Evolutionary conservation across 257 asterid genomes (phyloP).

Genomic region (Rauvolfia tetraphylla): DNA sequence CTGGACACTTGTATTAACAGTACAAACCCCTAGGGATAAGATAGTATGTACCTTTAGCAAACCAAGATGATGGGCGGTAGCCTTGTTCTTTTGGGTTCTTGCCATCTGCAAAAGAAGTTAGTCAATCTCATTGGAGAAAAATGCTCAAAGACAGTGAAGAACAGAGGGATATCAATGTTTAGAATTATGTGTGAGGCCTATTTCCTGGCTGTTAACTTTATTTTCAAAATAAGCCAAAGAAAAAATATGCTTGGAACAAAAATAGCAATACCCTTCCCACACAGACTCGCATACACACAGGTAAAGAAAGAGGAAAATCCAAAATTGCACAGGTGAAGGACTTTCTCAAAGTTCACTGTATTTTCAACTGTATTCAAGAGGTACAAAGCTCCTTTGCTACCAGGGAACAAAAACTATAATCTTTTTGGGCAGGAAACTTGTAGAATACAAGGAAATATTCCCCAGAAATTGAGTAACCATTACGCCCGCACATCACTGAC

Average conservation of each 20-base stretch:
- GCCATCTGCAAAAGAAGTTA: slow-evolving; percentile 68
- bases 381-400: neutral
- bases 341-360: neutral
- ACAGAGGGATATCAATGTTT: neutral
- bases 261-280: neutral
- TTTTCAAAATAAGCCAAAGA: neutral
- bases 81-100: slow-evolving; percentile 94
- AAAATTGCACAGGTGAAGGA: neutral
- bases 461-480: neutral
- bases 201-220: neutral
- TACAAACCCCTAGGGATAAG: neutral
- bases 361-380: neutral
- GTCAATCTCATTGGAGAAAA: slow-evolving; percentile 3
- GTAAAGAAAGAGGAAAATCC: neutral
- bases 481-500: neutral
- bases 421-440: neutral
- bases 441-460: neutral
- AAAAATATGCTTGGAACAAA: neutral
- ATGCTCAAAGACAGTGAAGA: neutral
- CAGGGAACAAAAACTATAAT: neutral
- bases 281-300: neutral
- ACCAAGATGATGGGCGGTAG: slow-evolving; percentile 97
- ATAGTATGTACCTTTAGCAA: slow-evolving; percentile 62
- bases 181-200: neutral
- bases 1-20: neutral